Base-by-base conservation (phyloP, 2,329 filamentous ascomycete species). In the Boeremia lycopersici region DNA sequence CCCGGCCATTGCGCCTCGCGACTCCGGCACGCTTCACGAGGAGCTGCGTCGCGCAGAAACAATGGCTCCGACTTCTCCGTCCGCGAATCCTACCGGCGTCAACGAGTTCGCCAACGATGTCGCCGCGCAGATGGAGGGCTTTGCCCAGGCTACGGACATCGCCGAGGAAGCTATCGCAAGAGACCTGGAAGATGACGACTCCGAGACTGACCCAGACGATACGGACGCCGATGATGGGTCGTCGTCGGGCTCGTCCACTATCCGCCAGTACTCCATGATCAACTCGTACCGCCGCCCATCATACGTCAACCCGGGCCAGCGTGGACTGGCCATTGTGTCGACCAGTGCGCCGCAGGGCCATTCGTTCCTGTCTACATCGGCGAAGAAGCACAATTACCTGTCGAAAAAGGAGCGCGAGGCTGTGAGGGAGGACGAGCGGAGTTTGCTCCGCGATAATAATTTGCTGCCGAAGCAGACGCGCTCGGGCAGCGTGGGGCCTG, bases 241-340 rank as follows among this genome's bases (percentile, higher is more conserved):
- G 15, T 71, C 59, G 50, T 76, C 62, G 78, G 50, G 78, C 74
- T 68, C 64, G 6, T 69, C 81, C 81, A 77, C 78, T 9, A 64
- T 79, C 48, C 75, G 77, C 61, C 75, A 78, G 42, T 74, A 67
- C 53, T 72, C 84, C 13, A 81, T 89, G 77, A 79, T 81, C 15
- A 82, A 84, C 31, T 84, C 84, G 29, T 96, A 95, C 76, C 86
- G 89, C 50, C 84, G 91, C 40, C 90, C 91, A 1, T 89, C 86
- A 62, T 89, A 88, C 69, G 87, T 95, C 38, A 87, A 88, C 28
- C 89, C 88, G 11, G 87, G 88, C 23, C 83, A 86, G 1, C 82
- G 91, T 48, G 87, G 89, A 3, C 84, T 88, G 4, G 81, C 96
- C 54, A 83, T 90, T 25, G 85, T 86, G 81, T 56, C 89, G 81